Percentiles rank a stretch among this genome's conserved stretches.
Conservation (phyloP, 148 eudicot species). For the Persicaria tinctoria region DNA sequence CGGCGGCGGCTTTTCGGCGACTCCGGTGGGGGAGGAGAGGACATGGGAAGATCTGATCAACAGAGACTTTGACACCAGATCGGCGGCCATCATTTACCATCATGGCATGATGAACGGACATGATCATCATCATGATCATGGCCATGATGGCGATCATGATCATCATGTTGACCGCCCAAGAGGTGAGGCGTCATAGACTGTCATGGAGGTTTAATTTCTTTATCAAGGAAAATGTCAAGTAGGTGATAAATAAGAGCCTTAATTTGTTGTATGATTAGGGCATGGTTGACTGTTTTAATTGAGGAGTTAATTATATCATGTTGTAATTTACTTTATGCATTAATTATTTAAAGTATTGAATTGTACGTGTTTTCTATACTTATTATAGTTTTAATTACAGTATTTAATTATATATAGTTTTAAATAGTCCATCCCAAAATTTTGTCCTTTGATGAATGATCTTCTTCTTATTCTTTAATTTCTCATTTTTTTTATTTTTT, state of each 20-base stretch:
- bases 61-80: neutral
- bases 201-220: neutral
- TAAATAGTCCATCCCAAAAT: too few relatives aligned
- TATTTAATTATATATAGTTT: too few relatives aligned
- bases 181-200: neutral
- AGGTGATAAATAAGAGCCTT: neutral
- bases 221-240: neutral
- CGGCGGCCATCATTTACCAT: constrained; percentile 1
- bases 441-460: too few relatives aligned
- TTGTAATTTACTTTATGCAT: too few relatives aligned
- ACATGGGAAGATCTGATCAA: neutral
- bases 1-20: too few relatives aligned
- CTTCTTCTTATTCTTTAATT: too few relatives aligned
- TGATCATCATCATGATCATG: neutral
- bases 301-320: neutral
- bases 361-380: too few relatives aligned
- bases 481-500: too few relatives aligned
- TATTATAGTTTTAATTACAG: too few relatives aligned
- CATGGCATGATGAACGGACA: neutral
- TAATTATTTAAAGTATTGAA: too few relatives aligned
- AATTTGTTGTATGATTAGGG: neutral
- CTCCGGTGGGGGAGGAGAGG: neutral
- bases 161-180: neutral
- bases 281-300: neutral
- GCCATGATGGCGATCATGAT: neutral